Base-by-base conservation (phyloP, 257 asterid genomes). In the Solanum tacnaense region DNA sequence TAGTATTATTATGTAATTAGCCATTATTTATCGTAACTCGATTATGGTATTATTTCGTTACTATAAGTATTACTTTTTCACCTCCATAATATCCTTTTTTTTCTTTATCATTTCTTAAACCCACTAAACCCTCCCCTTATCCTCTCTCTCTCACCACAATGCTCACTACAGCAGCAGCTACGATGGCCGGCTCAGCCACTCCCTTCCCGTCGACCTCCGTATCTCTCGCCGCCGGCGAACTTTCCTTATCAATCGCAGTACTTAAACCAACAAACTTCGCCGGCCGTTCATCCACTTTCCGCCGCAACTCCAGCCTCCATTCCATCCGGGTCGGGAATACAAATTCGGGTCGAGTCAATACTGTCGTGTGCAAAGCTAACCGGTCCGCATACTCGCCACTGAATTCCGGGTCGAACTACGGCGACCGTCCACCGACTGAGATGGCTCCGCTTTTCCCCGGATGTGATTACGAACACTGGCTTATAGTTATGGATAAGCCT, bases 371-470 rank as follows among this genome's bases (percentile, higher is more conserved):
- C 92, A 90, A 96, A 83, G 96, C 94, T 31, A 93, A 94, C 72
- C 91, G 98, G 4, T 93, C 98, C 31, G 90, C 92, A 0, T 96
- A 95, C 92, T 95, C 98, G 70, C 98, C 99, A 7, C 91, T 96
- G 86, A 95, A 94, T 78, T 94, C 98, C 76, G 96, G 98, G 27
- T 92, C 98, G 49, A 94, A 93, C 88, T 92, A 92, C 91, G 93
- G 94, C 90, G 98, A 95, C 93, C 98, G 98, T 5, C 98, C 98
- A 27, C 98, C 99, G 35, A 96, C 97, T 34, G 98, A 97, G 88
- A 93, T 97, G 95, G 99, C 99, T 46, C 98, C 99, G 87, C 96
- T 97, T 36, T 96, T 96, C 87, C 99, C 98, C 0, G 99, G 98
- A 0, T 96, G 99, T 88, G 99, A 97, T 85, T 97, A 97, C 39